Evolutionary conservation across 2,329 filamentous ascomycete species (phyloP).

Genomic region (Alternaria brassicicola): DNA sequence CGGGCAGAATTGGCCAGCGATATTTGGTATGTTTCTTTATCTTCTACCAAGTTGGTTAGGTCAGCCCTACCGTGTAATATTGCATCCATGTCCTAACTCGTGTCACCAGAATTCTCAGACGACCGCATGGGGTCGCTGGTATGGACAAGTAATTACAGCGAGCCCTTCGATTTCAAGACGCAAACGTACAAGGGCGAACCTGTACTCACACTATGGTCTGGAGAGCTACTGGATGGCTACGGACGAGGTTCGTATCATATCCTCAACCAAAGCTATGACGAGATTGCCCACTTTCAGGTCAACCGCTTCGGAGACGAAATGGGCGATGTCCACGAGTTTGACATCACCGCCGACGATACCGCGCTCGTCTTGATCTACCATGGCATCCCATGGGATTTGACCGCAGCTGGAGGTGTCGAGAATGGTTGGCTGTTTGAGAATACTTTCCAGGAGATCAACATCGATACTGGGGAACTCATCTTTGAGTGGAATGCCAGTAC

Average conservation of each 20-base stretch:
- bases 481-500: slow-evolving; percentile 51
- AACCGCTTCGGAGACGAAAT: slow-evolving; percentile 15
- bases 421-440: slow-evolving; percentile 54
- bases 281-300: slow-evolving; percentile 22
- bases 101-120: slow-evolving; percentile 17
- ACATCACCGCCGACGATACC: slow-evolving; percentile 52
- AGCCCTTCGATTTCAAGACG: slow-evolving; percentile 28
- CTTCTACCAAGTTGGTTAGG: neutral
- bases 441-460: slow-evolving; percentile 53
- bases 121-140: slow-evolving; percentile 26
- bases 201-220: slow-evolving; percentile 28
- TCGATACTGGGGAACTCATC: slow-evolving; percentile 48
- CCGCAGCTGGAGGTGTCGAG: slow-evolving; percentile 39
- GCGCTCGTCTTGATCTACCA: slow-evolving; percentile 53
- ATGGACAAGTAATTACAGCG: slow-evolving; percentile 27
- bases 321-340: slow-evolving; percentile 54
- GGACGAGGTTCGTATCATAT: slow-evolving; percentile 21
- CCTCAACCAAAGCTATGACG: slow-evolving; percentile 25
- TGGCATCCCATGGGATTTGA: slow-evolving; percentile 48
- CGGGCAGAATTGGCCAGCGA: slow-evolving; percentile 25
- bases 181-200: slow-evolving; percentile 30
- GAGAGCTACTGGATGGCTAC: slow-evolving; percentile 18
- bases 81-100: neutral
- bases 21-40: slow-evolving; percentile 16
- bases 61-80: neutral